Evolutionary conservation across 768 basidiomycete genomes (phyloP).

Genomic region (Boletus sp.): DNA sequence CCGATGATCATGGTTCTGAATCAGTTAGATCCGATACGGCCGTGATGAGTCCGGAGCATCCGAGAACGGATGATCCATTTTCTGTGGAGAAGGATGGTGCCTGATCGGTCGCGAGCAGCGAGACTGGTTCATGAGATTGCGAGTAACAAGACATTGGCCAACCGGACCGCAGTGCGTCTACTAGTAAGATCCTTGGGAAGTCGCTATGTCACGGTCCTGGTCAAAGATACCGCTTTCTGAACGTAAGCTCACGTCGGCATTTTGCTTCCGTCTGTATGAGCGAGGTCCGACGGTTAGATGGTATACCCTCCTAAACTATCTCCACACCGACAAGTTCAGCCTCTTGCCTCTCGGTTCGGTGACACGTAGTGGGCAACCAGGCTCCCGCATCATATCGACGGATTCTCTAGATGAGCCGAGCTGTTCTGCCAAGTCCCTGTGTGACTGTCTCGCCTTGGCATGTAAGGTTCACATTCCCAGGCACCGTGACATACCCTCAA

Average conservation of each 20-base stretch:
- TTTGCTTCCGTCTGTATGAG: not conserved
- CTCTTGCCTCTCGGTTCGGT: constrained; percentile 11
- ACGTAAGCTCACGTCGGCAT: constrained; percentile 11
- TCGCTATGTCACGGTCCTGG: constrained; percentile 21
- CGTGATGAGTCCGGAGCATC: constrained; percentile 14
- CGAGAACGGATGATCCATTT: not conserved
- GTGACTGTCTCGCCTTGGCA: too few relatives aligned
- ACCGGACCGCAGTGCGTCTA: not conserved
- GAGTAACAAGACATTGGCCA: not conserved
- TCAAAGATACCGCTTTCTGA: constrained; percentile 25
- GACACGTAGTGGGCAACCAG: too few relatives aligned
- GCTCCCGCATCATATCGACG: too few relatives aligned
- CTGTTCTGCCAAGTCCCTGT: too few relatives aligned
- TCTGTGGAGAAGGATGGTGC: not conserved
- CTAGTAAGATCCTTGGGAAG: not conserved
- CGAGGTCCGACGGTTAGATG: constrained; percentile 23
- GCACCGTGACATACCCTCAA: too few relatives aligned
- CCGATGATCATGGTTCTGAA: not conserved
- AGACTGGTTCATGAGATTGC: too few relatives aligned
- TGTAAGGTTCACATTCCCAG: too few relatives aligned
- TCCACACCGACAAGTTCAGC: constrained; percentile 4
- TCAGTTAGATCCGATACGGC: constrained; percentile 17
- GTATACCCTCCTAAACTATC: constrained; percentile 39
- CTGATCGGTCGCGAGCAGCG: too few relatives aligned
- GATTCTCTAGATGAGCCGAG: too few relatives aligned